Base-by-base conservation (phyloP, 176 grass and related monocot genomes). In the Musa schizocarpa region DNA sequence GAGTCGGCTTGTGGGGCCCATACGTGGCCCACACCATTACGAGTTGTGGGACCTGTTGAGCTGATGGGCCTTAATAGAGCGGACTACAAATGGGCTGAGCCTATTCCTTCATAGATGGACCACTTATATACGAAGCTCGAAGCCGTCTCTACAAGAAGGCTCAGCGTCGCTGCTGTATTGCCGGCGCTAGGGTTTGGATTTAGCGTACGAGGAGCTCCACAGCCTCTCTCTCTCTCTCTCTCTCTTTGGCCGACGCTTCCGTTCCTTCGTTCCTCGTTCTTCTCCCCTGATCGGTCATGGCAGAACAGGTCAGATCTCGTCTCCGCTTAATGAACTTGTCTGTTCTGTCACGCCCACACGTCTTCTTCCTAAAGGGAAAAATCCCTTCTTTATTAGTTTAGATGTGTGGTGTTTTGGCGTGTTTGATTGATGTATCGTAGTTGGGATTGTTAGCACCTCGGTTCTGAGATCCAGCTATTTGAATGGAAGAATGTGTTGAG, bases 221-320 rank as follows among this genome's bases (percentile, higher is more conserved):
- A 6, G 1, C 2, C 26, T 43, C 34, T 43, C 34, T 43, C 29
- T 29, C 34, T 43, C 34, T n/a, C n/a, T 43, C 34, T 43, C 34
- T 43, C 34, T 43, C 29, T 29, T 3, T 43, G 34, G 34, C 0
- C 19, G 57, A n/a, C 14, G 34, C 14, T 61, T 19, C 14, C 13
- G 9, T 61, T 16, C 2, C 57, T 20, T 19, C 57, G 16, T 59
- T 19, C 1, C 19, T 61, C 14, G 16, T 61, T 20, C 17, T 6
- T 20, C 57, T 61, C 26, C 9, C 17, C 51, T 51, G 16, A 70
- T 70, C 68, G 43, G 17, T n/a, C 68, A 70, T 70, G 68, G 68
- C 68, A 48, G 68, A 70, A 19, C 68, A 70, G 68, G 68, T 70
- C 14, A 19, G 68, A 20, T 70, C 16, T 70, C 68, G 2, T 51